Evolutionary conservation across 148 eudicot genomes (phyloP), one percentile per base, ranked within the genome.

Genomic region (Polygonum maritimum): DNA sequence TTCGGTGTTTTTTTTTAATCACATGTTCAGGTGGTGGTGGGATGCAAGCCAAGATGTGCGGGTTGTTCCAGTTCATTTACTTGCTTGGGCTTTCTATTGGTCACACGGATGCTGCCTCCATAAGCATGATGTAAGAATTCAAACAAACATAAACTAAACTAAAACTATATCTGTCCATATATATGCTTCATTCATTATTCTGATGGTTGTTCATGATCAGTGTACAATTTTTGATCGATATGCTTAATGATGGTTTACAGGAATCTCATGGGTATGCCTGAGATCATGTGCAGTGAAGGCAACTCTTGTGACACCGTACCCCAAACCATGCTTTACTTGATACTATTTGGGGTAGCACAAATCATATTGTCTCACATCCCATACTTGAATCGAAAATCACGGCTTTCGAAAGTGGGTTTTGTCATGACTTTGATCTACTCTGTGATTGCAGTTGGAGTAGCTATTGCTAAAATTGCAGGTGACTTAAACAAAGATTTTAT

Each of bases 371-470:
- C 97, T 0, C 97, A 92, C 73, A 89, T 89, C 49, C 92, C 91
- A 2, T 89, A 89, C 77, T 89, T 92, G 31, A 89, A 89, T 83
- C 94, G 87, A 78, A 88, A 89, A 5, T 87, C 82, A 78, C 90
- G 97, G 97, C 87, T 92, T 8, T 92, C 97, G 2, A 88, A 88
- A 33, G 89, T 89, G 38, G 94, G 94, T 74, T 92, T 94, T 4
- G 80, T 88, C 58, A 45, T 45, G 48, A 7, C 48, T 10, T 45
- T 45, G 7, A 45, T 10, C 7, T 45, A 45, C 48, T 45, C 48
- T 45, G 9, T 10, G 12, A 45, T 45, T 5, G 48, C 11, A 45
- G 11, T 45, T 45, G 48, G 48, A 45, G 11, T 45, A 7, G 48
- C 11, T 2, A 45, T 45, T 45, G 48, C 48, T 7, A 45, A 5